Percentiles rank a stretch among this genome's conserved stretches.
Conservation (phyloP, 176 grass and related monocot genomes). For the Rhynchospora breviuscula region DNA sequence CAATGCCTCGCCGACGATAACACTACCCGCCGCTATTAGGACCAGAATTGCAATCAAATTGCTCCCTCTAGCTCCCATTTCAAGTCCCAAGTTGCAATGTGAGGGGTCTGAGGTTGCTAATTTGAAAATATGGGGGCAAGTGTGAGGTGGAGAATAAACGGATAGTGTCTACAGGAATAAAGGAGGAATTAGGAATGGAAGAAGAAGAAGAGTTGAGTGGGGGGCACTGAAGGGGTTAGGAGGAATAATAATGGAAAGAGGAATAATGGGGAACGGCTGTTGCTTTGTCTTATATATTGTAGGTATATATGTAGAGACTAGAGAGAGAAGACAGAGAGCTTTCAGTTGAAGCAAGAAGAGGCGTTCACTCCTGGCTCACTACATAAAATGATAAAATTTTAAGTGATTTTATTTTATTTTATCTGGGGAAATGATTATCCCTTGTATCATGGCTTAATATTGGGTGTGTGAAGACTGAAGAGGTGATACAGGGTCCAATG, state of each 20-base stretch:
- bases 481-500: too few species aligned
- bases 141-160: background rate
- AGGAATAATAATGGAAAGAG: background rate
- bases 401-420: background rate
- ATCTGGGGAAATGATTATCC: background rate
- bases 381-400: background rate
- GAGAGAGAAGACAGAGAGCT: background rate
- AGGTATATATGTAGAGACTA: background rate
- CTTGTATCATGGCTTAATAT: background rate
- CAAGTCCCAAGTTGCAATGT: background rate
- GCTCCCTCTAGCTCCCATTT: slow-evolving; percentile 12
- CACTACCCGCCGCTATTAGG: background rate
- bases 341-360: background rate
- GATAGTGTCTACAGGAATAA: background rate
- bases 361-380: background rate
- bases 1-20: background rate
- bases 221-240: background rate
- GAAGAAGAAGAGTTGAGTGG: background rate
- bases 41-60: background rate
- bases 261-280: background rate
- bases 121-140: background rate
- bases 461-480: background rate
- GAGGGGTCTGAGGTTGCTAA: background rate
- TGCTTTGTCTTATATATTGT: background rate
- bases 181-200: background rate